Evolutionary conservation across 768 basidiomycete genomes (phyloP).

Genomic region (Auricularia sp.): DNA sequence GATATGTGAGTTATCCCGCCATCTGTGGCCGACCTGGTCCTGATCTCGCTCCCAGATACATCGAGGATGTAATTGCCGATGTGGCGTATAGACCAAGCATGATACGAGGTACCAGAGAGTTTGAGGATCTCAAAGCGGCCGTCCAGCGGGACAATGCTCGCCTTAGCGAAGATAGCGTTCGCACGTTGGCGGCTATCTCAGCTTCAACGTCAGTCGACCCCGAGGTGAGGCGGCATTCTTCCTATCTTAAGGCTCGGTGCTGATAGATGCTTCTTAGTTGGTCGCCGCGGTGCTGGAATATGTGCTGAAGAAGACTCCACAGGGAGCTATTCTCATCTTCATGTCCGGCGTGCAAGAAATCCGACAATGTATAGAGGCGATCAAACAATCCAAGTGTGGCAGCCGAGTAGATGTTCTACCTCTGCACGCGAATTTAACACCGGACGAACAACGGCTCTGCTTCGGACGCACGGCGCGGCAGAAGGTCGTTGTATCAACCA

Average conservation of each 20-base stretch:
- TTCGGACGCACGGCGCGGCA: constrained; percentile 56
- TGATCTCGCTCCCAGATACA: constrained; percentile 42
- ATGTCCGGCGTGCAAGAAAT: constrained; percentile 88
- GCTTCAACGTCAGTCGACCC: constrained; percentile 64
- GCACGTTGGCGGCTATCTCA: constrained; percentile 50
- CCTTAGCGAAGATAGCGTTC: constrained; percentile 40
- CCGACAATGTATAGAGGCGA: constrained; percentile 57
- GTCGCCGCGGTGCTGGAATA: constrained; percentile 57
- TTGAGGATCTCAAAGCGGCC: constrained; percentile 36
- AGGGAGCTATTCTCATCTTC: constrained; percentile 76
- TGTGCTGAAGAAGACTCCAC: constrained; percentile 41
- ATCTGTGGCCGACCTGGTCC: neutral
- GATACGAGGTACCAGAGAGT: constrained; percentile 27
- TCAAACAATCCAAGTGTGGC: constrained; percentile 29
- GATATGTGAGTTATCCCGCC: constrained; percentile 44
- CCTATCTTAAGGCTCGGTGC: neutral
- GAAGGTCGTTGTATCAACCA: constrained; percentile 85
- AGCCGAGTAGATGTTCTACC: constrained; percentile 52
- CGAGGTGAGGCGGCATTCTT: constrained; percentile 33
- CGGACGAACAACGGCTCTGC: constrained; percentile 70
- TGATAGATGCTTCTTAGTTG: constrained; percentile 31
- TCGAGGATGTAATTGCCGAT: constrained; percentile 65
- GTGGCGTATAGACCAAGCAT: constrained; percentile 46
- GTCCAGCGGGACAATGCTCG: constrained; percentile 38
- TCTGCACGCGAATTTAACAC: constrained; percentile 82